These are phyloP conservation scores for Cinnamomum micranthum DNA, from an alignment of 164 flowering plant genomes.

Conservation along the genomic window DNA sequence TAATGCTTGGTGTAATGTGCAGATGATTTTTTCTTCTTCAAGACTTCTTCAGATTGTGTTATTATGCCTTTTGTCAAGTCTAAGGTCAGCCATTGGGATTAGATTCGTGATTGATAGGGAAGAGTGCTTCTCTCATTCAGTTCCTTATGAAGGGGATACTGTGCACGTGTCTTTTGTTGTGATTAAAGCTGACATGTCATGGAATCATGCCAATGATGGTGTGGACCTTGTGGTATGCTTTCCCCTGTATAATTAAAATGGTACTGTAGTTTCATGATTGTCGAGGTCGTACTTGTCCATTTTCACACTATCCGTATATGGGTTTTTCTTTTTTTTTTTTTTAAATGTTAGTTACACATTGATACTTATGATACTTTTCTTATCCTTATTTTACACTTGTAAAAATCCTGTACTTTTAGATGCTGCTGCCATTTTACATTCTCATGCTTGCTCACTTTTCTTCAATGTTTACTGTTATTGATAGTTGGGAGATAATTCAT, in stretches of 20 bases:
- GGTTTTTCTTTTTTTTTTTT: too few relatives aligned
- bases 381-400: not conserved
- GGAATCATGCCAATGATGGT: conserved; percentile 69
- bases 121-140: conserved; percentile 79
- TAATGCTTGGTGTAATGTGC: not conserved
- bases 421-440: too few relatives aligned
- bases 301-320: not conserved
- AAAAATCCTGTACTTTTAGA: not conserved
- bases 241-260: not conserved
- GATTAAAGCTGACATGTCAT: conserved; percentile 56
- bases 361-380: too few relatives aligned
- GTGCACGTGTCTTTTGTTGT: conserved; percentile 85
- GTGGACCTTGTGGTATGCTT: conserved; percentile 85
- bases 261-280: not conserved
- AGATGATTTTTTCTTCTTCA: not conserved
- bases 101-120: conserved; percentile 85
- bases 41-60: not conserved
- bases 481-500: too few relatives aligned
- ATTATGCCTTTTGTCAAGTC: conserved; percentile 12
- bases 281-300: not conserved
- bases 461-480: too few relatives aligned
- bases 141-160: conserved; percentile 63
- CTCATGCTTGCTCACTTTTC: too few relatives aligned
- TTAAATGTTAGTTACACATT: not conserved
- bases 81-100: conserved; percentile 45